phyloP scores from a whole-genome alignment of 108 stramenopile genomes.

The Skeletonema marinoi region DNA sequence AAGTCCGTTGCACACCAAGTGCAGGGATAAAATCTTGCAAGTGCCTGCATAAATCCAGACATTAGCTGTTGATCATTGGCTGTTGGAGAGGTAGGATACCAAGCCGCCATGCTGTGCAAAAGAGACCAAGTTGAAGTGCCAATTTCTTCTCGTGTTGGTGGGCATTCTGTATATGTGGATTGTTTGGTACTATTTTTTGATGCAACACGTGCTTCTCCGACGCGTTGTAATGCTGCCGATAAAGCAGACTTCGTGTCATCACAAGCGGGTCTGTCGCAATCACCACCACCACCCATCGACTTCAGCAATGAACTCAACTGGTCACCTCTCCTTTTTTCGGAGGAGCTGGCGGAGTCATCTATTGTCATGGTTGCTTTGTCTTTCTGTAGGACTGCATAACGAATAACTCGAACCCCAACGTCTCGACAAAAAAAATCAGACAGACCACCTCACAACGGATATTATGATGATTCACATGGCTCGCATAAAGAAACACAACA shows the following conservation, averaged over 20 bases:
- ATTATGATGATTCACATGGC: neutral
- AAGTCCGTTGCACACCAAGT: slow-evolving; percentile 82
- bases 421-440: neutral
- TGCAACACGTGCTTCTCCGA: slow-evolving; percentile 23
- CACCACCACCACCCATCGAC: slow-evolving; percentile 50
- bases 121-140: slow-evolving; percentile 80
- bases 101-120: slow-evolving; percentile 87
- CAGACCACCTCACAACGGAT: neutral
- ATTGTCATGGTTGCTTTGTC: neutral
- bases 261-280: slow-evolving; percentile 88
- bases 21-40: slow-evolving; percentile 88
- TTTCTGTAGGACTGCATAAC: neutral
- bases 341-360: neutral
- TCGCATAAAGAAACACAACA: neutral
- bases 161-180: slow-evolving; percentile 54
- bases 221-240: slow-evolving; percentile 54
- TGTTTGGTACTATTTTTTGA: slow-evolving; percentile 4
- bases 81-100: slow-evolving; percentile 86
- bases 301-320: slow-evolving; percentile 31
- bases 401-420: neutral
- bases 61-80: slow-evolving; percentile 59
- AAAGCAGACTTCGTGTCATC: slow-evolving; percentile 70
- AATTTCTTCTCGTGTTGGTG: slow-evolving; percentile 67
- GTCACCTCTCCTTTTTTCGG: slow-evolving; percentile 1
- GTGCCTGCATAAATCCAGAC: slow-evolving; percentile 60